phyloP scores from a whole-genome alignment of 2,329 filamentous ascomycete genomes.

The Tympanopsis confertula region DNA sequence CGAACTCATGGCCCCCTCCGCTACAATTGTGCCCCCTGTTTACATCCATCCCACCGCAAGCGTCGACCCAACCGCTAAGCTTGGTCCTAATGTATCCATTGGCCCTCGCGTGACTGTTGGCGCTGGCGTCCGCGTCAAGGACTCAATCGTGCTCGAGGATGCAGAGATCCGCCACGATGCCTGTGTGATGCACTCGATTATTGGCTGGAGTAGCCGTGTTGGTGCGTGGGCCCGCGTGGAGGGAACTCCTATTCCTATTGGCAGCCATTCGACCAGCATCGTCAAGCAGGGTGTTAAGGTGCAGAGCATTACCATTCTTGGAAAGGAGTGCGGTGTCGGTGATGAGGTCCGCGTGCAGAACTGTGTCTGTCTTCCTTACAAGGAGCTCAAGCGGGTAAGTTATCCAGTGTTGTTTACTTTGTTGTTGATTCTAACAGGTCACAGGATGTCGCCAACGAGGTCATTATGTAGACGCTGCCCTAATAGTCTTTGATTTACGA shows the following conservation, averaged over 20 bases:
- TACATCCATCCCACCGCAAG: constrained; percentile 88
- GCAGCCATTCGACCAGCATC: constrained; percentile 84
- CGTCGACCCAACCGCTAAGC: constrained; percentile 88
- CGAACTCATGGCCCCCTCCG: constrained; percentile 72
- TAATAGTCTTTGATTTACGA: background rate
- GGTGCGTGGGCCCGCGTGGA: constrained; percentile 98
- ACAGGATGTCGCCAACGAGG: constrained; percentile 75
- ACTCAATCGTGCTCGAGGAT: constrained; percentile 90
- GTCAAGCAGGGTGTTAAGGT: constrained; percentile 98
- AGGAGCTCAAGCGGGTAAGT: constrained; percentile 90
- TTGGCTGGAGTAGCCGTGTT: constrained; percentile 91
- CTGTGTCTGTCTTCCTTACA: constrained; percentile 93
- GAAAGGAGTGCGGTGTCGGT: constrained; percentile 87
- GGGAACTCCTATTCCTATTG: constrained; percentile 77
- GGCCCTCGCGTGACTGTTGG: constrained; percentile 79
- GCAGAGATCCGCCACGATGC: constrained; percentile 93
- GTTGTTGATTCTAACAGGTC: constrained; percentile 10
- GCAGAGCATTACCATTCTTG: constrained; percentile 92
- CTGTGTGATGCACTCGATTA: constrained; percentile 88
- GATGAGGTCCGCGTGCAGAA: constrained; percentile 96
- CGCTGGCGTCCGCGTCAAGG: constrained; percentile 83
- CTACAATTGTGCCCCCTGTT: constrained; percentile 81
- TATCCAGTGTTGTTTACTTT: background rate
- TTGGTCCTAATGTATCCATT: constrained; percentile 92
- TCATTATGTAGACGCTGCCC: constrained; percentile 72